A percentile compares a stretch with the other conserved stretches of the same genome.
Conservation (phyloP, 768 basidiomycete species). For the Mycena metata region DNA sequence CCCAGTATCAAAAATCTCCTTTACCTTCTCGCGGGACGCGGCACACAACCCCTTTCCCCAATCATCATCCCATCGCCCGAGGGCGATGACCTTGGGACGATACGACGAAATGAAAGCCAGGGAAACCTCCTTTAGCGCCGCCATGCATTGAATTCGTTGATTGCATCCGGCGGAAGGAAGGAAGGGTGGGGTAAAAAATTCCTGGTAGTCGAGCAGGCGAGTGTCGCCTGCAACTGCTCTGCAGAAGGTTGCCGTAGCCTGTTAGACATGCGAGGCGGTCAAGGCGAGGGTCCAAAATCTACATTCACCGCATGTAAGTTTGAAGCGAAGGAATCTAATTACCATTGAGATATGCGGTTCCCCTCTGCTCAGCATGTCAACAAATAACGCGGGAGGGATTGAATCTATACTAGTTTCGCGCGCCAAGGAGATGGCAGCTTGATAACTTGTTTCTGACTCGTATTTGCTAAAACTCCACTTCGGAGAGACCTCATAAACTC, state of each 20-base stretch:
- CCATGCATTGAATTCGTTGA: background rate
- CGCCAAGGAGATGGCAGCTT: background rate
- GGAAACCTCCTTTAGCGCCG: background rate
- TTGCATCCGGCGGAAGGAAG: background rate
- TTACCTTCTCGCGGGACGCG: background rate
- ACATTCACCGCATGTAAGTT: background rate
- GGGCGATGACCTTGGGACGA: background rate
- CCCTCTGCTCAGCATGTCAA: background rate
- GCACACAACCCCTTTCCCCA: constrained; percentile 8
- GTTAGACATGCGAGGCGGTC: constrained; percentile 8
- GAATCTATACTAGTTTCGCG: constrained; percentile 22
- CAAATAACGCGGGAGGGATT: constrained; percentile 2
- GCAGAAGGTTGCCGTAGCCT: constrained; percentile 12
- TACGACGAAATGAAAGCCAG: background rate
- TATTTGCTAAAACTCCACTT: too few relatives aligned
- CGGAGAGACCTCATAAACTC: background rate
- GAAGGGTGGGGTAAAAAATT: too few relatives aligned
- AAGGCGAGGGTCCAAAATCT: too few relatives aligned
- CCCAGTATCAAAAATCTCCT: background rate
- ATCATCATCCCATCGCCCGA: constrained; percentile 4
- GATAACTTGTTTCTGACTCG: background rate
- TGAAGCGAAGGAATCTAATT: background rate
- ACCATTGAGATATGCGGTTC: background rate
- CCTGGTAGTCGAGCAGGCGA: too few relatives aligned
- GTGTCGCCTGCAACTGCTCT: too few relatives aligned